phyloP scores from a whole-genome alignment of 2,329 filamentous ascomycete species.

The Graphilbum ipis-grandicollis region DNA sequence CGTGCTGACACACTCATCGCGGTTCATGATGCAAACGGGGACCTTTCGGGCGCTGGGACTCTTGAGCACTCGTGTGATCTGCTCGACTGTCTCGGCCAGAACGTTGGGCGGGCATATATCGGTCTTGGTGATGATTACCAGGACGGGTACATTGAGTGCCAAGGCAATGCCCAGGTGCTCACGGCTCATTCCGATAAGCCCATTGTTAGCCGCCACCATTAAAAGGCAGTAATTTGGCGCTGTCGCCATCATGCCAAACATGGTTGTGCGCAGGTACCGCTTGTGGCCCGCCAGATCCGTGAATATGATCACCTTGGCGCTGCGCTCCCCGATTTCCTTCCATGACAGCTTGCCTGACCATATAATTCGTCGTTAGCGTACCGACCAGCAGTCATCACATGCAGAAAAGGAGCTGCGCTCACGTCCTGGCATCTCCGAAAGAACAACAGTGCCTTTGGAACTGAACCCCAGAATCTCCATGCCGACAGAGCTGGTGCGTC shows the following conservation, averaged over 20 bases:
- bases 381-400: too few relatives aligned
- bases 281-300: conserved; percentile 93
- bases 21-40: conserved; percentile 83
- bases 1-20: conserved; percentile 85
- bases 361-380: background rate
- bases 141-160: conserved; percentile 88
- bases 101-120: conserved; percentile 96
- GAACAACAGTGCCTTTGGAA: conserved; percentile 64
- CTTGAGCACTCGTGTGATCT: conserved; percentile 85
- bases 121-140: conserved; percentile 96
- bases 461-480: conserved; percentile 99
- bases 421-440: conserved; percentile 66
- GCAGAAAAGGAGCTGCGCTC: conserved; percentile 22
- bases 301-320: conserved; percentile 92
- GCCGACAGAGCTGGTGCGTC: conserved; percentile 85
- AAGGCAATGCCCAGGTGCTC: conserved; percentile 92
- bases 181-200: conserved; percentile 93
- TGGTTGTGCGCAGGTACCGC: conserved; percentile 84
- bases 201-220: conserved; percentile 98
- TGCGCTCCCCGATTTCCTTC: conserved; percentile 93
- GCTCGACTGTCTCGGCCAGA: conserved; percentile 77
- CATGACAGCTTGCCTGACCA: conserved; percentile 52
- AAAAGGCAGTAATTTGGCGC: conserved; percentile 94
- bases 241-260: conserved; percentile 85
- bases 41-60: conserved; percentile 89